phyloP scores from a whole-genome alignment of 352 stramenopile species.

The Globisporangium paroecandrum region DNA sequence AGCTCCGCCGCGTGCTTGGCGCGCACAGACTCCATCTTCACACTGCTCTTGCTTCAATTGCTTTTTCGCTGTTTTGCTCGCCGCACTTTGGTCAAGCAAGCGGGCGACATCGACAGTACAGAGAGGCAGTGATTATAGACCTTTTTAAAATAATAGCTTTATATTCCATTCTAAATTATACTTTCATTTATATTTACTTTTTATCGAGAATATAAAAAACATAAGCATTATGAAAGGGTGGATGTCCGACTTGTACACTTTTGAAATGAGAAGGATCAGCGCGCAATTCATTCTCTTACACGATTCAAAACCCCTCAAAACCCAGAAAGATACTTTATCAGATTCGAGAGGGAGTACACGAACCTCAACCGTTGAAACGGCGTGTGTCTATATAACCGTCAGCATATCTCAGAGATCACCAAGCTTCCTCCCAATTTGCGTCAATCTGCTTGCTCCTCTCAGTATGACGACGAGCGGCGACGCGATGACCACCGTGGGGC shows the following conservation, averaged over 20 bases:
- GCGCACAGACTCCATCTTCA: slow-evolving; percentile 62
- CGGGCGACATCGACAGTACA: slow-evolving; percentile 1
- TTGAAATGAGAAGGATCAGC: neutral
- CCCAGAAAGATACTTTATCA: slow-evolving; percentile 14
- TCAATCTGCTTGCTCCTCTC: neutral
- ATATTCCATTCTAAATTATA: neutral
- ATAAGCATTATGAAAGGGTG: neutral
- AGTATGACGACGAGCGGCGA: neutral
- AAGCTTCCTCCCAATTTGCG: neutral
- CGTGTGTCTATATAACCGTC: neutral
- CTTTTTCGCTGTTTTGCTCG: slow-evolving; percentile 6
- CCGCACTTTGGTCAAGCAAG: neutral
- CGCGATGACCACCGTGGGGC: slow-evolving; percentile 20
- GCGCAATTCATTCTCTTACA: slow-evolving; percentile 8
- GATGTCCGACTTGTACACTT: neutral
- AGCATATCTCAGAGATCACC: neutral
- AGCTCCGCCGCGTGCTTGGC: slow-evolving; percentile 84
- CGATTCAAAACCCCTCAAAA: neutral
- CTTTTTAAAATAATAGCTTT: neutral
- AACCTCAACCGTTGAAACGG: neutral
- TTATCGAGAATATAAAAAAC: neutral
- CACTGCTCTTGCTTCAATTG: slow-evolving; percentile 2
- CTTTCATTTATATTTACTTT: neutral
- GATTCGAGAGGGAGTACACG: neutral
- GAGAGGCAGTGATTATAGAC: neutral